These are phyloP conservation scores for Saitozyma sp. DNA, from an alignment of 768 basidiomycete species.

Conservation along the genomic window DNA sequence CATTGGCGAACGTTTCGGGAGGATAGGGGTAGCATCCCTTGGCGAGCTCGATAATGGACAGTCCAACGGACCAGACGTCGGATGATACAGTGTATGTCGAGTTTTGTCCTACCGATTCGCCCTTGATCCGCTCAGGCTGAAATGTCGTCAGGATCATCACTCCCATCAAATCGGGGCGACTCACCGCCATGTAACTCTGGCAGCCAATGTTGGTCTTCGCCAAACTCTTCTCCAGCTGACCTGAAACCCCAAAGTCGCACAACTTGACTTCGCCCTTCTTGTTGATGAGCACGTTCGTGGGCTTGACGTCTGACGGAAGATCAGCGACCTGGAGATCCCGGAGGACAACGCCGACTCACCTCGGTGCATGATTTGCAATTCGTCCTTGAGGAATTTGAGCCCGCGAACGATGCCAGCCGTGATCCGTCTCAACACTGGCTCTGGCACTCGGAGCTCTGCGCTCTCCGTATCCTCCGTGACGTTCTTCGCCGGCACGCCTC, in stretches of 20 bases:
- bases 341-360: slow-evolving; percentile 53
- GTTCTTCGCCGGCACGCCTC: slow-evolving; percentile 57
- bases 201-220: slow-evolving; percentile 99
- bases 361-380: slow-evolving; percentile 80
- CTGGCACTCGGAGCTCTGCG: slow-evolving; percentile 52
- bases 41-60: slow-evolving; percentile 90
- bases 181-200: slow-evolving; percentile 96
- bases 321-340: slow-evolving; percentile 4
- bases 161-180: slow-evolving; percentile 42
- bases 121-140: slow-evolving; percentile 89
- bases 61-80: slow-evolving; percentile 92
- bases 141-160: neutral
- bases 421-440: slow-evolving; percentile 79
- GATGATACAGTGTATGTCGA: slow-evolving; percentile 94
- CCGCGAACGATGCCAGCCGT: slow-evolving; percentile 81
- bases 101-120: slow-evolving; percentile 80
- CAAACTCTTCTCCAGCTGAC: slow-evolving; percentile 90
- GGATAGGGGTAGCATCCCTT: slow-evolving; percentile 90
- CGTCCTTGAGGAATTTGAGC: slow-evolving; percentile 91
- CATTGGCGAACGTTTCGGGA: slow-evolving; percentile 93
- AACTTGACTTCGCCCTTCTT: slow-evolving; percentile 85
- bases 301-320: slow-evolving; percentile 71
- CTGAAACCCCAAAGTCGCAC: slow-evolving; percentile 98
- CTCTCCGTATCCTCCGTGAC: slow-evolving; percentile 20
- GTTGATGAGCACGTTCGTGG: slow-evolving; percentile 90